Base-by-base conservation (phyloP, 2,329 filamentous ascomycete genomes). In the Chaetomiaceae sp. region DNA sequence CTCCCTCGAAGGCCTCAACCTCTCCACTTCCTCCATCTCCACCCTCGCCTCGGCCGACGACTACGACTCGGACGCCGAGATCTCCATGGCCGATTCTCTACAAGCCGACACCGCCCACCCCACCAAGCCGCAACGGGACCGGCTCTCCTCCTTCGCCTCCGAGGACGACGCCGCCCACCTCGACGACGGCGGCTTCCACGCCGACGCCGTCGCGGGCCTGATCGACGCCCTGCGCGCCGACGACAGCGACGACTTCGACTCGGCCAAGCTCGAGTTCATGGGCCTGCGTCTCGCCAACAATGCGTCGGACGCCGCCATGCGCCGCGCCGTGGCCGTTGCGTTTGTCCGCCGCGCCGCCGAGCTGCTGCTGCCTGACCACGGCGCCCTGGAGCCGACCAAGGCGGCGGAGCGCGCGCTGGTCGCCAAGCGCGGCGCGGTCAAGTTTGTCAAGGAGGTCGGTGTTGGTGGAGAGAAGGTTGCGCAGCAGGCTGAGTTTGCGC, bases 271-370 rank as follows among this genome's bases (percentile, higher is more conserved):
- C 27, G 93, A 98, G 64, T 86, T 98, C 52, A 95, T 90, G 72
- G 87, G 88, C 38, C 74, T 97, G n/a, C 84, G 91, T 10, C 87
- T 98, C 65, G 85, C 84, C 45, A 88, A 86, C 59, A 88, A 97
- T 60, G 93, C 93, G 2, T 90, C 88, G 1, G 91, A 95, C 60
- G 78, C 84, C 54, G 86, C 93, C 65, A 87, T 97, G 60, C 86
- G 91, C 36, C 83, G 84, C 27, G 89, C 93, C 14, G 83, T 97
- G 19, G 88, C 88, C 2, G 80, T 84, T 2, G 86, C 90, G 1
- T 91, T 97, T 62, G 85, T 88, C 58, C 88, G 86, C 59, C 84
- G 86, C 47, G 84, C 90, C 37, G 76, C 81, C 6, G 84, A 89
- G 62, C 75, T 95, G 19, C 62, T 73, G 51, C 70, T 69, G 45